Conservation (phyloP, 495 filamentous ascomycete species). For the Stereocaulon alpinum region DNA sequence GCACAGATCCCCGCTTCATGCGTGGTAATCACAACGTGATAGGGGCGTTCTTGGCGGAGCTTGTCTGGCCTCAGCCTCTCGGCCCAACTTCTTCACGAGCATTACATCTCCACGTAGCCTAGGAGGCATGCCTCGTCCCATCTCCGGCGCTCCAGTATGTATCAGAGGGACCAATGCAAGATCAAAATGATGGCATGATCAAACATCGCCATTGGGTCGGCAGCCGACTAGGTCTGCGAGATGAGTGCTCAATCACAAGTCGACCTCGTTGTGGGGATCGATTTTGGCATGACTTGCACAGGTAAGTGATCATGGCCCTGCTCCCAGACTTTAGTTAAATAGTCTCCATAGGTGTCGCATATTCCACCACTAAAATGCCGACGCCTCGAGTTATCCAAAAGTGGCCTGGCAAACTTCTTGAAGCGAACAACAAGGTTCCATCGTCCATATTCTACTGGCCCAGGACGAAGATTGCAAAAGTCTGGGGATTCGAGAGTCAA, state of each 20-base stretch:
- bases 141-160: too few species aligned
- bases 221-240: background rate
- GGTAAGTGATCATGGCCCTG: constrained; percentile 16
- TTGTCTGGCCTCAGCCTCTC: too few species aligned
- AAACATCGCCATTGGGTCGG: background rate
- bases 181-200: too few species aligned
- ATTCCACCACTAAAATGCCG: background rate
- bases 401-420: background rate
- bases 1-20: too few species aligned
- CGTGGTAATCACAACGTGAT: too few species aligned
- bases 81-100: too few species aligned
- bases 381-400: background rate
- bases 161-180: too few species aligned
- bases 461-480: background rate
- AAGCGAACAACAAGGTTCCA: background rate
- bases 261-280: constrained; percentile 33
- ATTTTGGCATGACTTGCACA: constrained; percentile 38
- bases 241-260: background rate
- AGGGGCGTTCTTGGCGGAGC: too few species aligned
- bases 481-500: constrained; percentile 31
- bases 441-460: background rate
- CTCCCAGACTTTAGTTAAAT: background rate
- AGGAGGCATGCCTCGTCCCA: too few species aligned
- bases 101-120: too few species aligned
- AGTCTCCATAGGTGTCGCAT: background rate